Evolutionary conservation across 106 monocot genomes (phyloP).

Genomic region (Xerophyta viscosa): DNA sequence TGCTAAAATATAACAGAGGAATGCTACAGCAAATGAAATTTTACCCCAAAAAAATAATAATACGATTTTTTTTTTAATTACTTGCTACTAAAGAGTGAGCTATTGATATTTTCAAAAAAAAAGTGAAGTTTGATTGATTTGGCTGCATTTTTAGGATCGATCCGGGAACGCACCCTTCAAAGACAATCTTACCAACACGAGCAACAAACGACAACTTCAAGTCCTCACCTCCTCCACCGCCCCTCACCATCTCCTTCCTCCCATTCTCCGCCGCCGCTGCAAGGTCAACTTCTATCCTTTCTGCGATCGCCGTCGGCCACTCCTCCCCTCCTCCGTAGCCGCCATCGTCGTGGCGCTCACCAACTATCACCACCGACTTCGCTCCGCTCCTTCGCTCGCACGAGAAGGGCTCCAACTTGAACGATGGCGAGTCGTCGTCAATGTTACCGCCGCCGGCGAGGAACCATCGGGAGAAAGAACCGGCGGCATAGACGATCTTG

Average conservation of each 20-base stretch:
- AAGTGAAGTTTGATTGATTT: neutral
- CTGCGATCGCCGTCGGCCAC: conserved; percentile 16
- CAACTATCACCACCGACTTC: conserved; percentile 25
- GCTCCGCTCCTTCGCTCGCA: conserved; percentile 27
- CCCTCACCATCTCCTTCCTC: neutral
- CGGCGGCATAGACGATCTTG: conserved; percentile 21
- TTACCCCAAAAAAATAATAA: too few species aligned
- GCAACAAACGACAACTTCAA: conserved; percentile 22
- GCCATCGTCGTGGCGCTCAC: too few species aligned
- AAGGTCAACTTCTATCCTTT: conserved; percentile 21
- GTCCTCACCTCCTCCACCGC: conserved; percentile 5
- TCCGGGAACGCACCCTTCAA: conserved; percentile 20
- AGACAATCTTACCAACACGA: conserved; percentile 32
- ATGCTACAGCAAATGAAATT: too few species aligned
- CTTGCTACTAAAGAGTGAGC: too few species aligned
- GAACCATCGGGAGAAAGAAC: conserved; percentile 23
- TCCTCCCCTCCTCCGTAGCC: neutral
- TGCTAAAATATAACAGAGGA: too few species aligned
- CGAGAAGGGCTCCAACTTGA: conserved; percentile 21
- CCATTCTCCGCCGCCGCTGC: conserved; percentile 6
- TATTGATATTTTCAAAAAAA: neutral
- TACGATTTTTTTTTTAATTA: too few species aligned
- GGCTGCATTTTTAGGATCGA: too few species aligned
- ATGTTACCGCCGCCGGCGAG: neutral
- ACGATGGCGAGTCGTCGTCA: neutral